Evolutionary conservation across 176 grass and related monocot genomes (phyloP), one percentile per base, ranked within the genome.

Genomic region (Carex cristatella): DNA sequence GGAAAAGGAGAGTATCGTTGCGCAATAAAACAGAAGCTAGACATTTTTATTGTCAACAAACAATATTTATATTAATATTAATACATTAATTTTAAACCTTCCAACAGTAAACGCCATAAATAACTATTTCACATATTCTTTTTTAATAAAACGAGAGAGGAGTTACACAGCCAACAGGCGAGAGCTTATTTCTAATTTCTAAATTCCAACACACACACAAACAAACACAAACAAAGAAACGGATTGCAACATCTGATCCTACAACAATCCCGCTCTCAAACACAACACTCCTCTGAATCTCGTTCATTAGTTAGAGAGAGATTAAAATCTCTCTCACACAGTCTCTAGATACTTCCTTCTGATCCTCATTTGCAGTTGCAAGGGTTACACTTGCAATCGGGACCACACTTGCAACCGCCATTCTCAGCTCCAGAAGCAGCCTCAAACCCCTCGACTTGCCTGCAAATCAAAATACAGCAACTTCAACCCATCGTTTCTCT

Each of bases 341-440:
- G 7, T 40, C 13, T 81, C 63, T 16, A 10, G 60, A 82, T 85
- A 64, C 65, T 76, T 57, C 12, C 4, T 53, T 33, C 38, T 51
- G 33, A 77, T 5, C 64, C 8, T 97, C 92, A 94, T 71, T 94
- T 94, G 68, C 91, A 95, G 67, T 0, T 95, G 91, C 93, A 95
- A 54, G 94, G 94, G 74, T 94, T 51, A 86, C 94, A 97, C 60
- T 5, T 87, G 89, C 94, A 97, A 74, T 48, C 89, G 40, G 31
- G 0, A 48, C 80, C 83, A 75, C 94, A 97, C 87, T 88, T 90
- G 92, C 94, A 97, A 0, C 91, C 93, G 10, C 42, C 89, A 79
- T 91, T 83, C 81, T 93, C 89, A 1, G 90, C 91, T 54, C 83
- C 91, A 48, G 71, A 30, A 4, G 67, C 64, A 13, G 27, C 82